phyloP scores from a whole-genome alignment of 2,329 filamentous ascomycete species.

The Cyphellophora attinorum region DNA sequence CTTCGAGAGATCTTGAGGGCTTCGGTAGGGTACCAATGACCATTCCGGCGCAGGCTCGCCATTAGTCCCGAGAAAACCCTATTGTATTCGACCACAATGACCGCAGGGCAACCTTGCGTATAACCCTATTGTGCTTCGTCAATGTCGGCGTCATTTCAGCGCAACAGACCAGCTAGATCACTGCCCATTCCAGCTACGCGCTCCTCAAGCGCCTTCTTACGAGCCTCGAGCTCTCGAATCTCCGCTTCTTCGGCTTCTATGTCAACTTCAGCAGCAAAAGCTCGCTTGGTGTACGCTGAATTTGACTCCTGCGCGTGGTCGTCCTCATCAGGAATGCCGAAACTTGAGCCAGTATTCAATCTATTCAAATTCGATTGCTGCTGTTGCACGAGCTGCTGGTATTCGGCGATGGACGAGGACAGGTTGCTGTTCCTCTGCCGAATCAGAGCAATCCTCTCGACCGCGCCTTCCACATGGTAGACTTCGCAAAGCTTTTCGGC shows the following conservation, averaged over 20 bases:
- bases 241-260: slow-evolving; percentile 40
- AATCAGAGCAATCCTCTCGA: slow-evolving; percentile 64
- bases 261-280: slow-evolving; percentile 29
- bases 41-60: too few relatives aligned
- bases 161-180: slow-evolving; percentile 53
- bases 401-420: slow-evolving; percentile 63
- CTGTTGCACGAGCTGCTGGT: slow-evolving; percentile 69
- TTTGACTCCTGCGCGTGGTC: slow-evolving; percentile 33
- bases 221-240: slow-evolving; percentile 52
- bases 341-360: slow-evolving; percentile 50
- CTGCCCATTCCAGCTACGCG: slow-evolving; percentile 59
- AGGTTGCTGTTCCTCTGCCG: slow-evolving; percentile 63
- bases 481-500: slow-evolving; percentile 86
- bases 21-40: too few relatives aligned
- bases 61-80: too few relatives aligned
- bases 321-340: slow-evolving; percentile 37
- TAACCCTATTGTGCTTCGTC: too few relatives aligned
- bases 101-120: too few relatives aligned
- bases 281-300: slow-evolving; percentile 10
- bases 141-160: too few relatives aligned
- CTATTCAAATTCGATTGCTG: slow-evolving; percentile 64
- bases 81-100: too few relatives aligned
- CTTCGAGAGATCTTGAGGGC: too few relatives aligned
- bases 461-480: slow-evolving; percentile 71
- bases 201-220: slow-evolving; percentile 53